These are phyloP conservation scores for Penicillium sp. DNA, from an alignment of 2,329 filamentous ascomycete genomes.

Conservation along the genomic window DNA sequence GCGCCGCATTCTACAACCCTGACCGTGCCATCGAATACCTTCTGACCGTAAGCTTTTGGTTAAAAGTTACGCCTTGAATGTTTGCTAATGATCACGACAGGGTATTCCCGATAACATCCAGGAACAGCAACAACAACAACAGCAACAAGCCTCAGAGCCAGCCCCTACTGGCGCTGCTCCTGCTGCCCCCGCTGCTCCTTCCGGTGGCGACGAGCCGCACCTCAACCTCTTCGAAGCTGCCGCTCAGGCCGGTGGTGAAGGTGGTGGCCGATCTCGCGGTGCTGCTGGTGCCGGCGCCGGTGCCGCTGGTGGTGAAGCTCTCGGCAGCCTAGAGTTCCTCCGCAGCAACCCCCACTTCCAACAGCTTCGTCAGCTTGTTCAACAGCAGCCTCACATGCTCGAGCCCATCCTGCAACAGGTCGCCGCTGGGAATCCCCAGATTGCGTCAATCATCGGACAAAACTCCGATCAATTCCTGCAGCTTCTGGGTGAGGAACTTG, in stretches of 20 bases:
- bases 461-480: slow-evolving; percentile 93
- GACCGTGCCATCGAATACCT: slow-evolving; percentile 97
- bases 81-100: slow-evolving; percentile 46
- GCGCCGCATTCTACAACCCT: slow-evolving; percentile 94
- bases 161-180: slow-evolving; percentile 38
- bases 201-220: slow-evolving; percentile 54
- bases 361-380: slow-evolving; percentile 92
- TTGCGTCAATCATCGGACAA: slow-evolving; percentile 86
- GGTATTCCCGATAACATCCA: slow-evolving; percentile 86
- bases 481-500: slow-evolving; percentile 81
- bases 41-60: slow-evolving; percentile 65
- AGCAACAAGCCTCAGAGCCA: slow-evolving; percentile 57
- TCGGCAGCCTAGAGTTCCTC: slow-evolving; percentile 87
- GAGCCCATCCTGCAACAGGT: slow-evolving; percentile 97
- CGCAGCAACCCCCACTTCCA: slow-evolving; percentile 97
- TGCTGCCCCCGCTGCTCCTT: slow-evolving; percentile 36
- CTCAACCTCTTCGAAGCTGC: slow-evolving; percentile 94
- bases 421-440: slow-evolving; percentile 87
- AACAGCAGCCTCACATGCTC: slow-evolving; percentile 97
- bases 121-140: slow-evolving; percentile 64
- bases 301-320: slow-evolving; percentile 55
- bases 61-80: background rate
- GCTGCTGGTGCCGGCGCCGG: slow-evolving; percentile 40
- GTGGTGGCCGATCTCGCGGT: slow-evolving; percentile 39
- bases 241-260: slow-evolving; percentile 63